Evolutionary conservation across 352 stramenopile species (phyloP).

Genomic region (Phytophthora boehmeriae): DNA sequence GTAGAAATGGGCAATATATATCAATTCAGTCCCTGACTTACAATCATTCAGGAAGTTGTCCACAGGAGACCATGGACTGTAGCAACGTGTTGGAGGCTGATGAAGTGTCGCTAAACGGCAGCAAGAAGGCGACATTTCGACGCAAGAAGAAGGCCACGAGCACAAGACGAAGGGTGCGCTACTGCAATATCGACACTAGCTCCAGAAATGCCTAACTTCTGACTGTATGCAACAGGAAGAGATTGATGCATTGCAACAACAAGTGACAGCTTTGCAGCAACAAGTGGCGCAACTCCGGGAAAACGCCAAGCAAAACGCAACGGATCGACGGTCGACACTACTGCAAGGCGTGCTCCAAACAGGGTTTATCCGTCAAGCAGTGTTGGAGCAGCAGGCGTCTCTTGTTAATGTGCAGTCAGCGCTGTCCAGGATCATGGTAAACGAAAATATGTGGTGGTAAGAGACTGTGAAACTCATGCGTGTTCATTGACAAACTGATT

Average conservation of each 20-base stretch:
- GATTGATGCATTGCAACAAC: conserved; percentile 13
- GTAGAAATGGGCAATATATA: no score
- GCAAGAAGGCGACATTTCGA: not conserved
- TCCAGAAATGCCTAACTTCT: not conserved
- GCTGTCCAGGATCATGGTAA: conserved; percentile 33
- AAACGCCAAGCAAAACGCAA: conserved; percentile 2
- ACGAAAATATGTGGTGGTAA: no score
- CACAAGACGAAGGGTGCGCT: conserved; percentile 17
- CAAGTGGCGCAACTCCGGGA: conserved; percentile 15
- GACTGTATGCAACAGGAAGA: conserved; percentile 18
- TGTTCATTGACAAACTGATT: no score
- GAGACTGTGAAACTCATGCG: no score
- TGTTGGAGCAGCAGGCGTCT: conserved; percentile 34
- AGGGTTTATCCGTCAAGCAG: conserved; percentile 29
- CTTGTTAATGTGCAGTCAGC: conserved; percentile 42
- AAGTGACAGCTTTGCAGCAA: conserved; percentile 22
- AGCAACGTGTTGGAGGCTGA: no score
- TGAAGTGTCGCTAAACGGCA: no score
- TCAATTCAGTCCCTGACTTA: no score
- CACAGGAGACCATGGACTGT: no score
- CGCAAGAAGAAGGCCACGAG: not conserved
- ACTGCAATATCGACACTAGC: not conserved
- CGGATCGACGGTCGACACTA: conserved; percentile 5
- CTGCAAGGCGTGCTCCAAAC: conserved; percentile 21
- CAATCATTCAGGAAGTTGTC: no score